phyloP scores from a whole-genome alignment of 768 basidiomycete species.

The Boletus insuetus region DNA sequence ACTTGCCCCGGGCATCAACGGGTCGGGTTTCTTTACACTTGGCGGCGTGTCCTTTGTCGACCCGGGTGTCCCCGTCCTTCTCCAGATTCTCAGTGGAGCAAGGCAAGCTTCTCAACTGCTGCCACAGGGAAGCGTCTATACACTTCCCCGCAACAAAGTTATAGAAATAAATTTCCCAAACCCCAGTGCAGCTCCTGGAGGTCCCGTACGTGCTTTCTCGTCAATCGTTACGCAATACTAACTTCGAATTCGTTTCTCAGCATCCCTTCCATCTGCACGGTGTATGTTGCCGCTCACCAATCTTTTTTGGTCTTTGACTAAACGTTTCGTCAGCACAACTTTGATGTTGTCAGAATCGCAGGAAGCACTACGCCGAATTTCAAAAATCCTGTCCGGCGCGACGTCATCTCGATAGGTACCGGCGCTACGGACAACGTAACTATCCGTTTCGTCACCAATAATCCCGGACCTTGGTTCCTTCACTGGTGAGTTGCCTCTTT shows the following conservation, averaged over 20 bases:
- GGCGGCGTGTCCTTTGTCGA: conserved; percentile 2
- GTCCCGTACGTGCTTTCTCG: conserved; percentile 23
- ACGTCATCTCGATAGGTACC: conserved; percentile 26
- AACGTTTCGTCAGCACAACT: conserved; percentile 25
- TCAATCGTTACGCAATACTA: background rate
- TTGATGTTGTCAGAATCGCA: conserved; percentile 34
- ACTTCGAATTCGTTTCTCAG: conserved; percentile 4
- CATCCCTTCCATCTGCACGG: conserved; percentile 42
- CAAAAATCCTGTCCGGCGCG: conserved; percentile 34
- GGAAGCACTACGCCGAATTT: conserved; percentile 30
- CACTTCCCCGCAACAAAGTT: conserved; percentile 40
- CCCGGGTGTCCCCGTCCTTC: conserved; percentile 38
- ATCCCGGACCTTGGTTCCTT: conserved; percentile 52
- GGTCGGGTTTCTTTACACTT: background rate
- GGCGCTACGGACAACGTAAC: conserved; percentile 42
- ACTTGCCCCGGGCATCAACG: background rate
- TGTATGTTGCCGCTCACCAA: conserved; percentile 20
- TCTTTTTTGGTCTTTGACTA: background rate
- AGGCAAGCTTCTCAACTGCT: conserved; percentile 42
- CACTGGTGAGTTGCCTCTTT: background rate
- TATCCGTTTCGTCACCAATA: conserved; percentile 60
- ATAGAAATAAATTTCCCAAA: conserved; percentile 47
- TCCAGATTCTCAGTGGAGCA: conserved; percentile 41
- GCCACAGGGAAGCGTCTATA: conserved; percentile 45
- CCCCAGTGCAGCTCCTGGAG: conserved; percentile 19